phyloP scores from a whole-genome alignment of 805 yeast species.

The Tetrapisispora namnaoensis region DNA sequence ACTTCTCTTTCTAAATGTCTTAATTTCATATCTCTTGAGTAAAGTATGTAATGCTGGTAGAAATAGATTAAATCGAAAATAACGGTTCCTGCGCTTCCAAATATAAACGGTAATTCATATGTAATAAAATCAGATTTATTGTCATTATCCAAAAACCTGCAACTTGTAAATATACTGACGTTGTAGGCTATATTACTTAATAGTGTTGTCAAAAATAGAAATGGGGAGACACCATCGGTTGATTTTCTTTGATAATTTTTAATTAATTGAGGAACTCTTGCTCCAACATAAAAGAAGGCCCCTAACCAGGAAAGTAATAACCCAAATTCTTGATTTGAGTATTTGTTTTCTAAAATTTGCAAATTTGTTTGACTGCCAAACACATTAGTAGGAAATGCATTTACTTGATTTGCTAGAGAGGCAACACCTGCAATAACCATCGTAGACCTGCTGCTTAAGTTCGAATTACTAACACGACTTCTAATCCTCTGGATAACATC shows the following conservation, averaged over 20 bases:
- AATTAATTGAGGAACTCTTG: constrained; percentile 76
- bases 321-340: constrained; percentile 30
- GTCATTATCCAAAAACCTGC: constrained; percentile 37
- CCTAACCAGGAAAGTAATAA: constrained; percentile 64
- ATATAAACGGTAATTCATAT: constrained; percentile 69
- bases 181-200: constrained; percentile 72
- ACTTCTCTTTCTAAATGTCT: constrained; percentile 18
- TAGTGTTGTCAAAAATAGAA: constrained; percentile 69
- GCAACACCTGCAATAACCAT: background rate
- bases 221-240: constrained; percentile 77
- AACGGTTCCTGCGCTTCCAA: constrained; percentile 83
- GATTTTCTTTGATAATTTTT: constrained; percentile 73
- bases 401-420: constrained; percentile 1
- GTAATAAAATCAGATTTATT: constrained; percentile 40
- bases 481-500: background rate
- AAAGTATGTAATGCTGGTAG: constrained; percentile 40
- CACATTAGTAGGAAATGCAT: constrained; percentile 3
- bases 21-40: constrained; percentile 23
- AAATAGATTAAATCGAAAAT: constrained; percentile 64
- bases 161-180: constrained; percentile 57
- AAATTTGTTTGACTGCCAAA: background rate
- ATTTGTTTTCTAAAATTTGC: background rate
- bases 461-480: background rate
- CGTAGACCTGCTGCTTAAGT: background rate
- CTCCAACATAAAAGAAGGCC: constrained; percentile 60